phyloP scores from a whole-genome alignment of 345 rosid species.

The Cochlearia excelsa region DNA sequence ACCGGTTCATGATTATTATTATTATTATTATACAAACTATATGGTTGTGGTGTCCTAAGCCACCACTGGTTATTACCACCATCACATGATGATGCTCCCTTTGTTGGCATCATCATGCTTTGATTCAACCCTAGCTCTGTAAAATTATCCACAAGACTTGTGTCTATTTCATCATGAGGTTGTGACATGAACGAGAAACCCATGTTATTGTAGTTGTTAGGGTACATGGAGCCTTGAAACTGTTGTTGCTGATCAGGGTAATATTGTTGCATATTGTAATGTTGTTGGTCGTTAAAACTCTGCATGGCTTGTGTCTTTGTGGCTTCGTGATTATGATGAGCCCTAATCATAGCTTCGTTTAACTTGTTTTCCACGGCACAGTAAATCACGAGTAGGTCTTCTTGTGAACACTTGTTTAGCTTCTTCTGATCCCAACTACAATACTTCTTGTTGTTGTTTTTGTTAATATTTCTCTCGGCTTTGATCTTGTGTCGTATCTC shows the following conservation, averaged over 20 bases:
- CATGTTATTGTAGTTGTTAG: conserved; percentile 9
- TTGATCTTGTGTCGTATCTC: conserved; percentile 4
- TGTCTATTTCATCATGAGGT: conserved; percentile 23
- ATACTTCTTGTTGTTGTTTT: not conserved
- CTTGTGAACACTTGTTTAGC: conserved; percentile 33
- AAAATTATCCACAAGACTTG: conserved; percentile 15
- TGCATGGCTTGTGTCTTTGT: conserved; percentile 18
- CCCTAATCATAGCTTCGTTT: conserved; percentile 24
- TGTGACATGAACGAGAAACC: conserved; percentile 9
- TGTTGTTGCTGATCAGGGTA: conserved; percentile 24
- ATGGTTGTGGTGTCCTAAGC: too few relatives aligned
- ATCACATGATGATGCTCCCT: not conserved
- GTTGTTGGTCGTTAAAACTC: conserved; percentile 11
- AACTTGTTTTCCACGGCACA: conserved; percentile 29
- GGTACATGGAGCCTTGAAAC: conserved; percentile 9
- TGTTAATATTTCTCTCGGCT: conserved; percentile 8
- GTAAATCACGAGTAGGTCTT: conserved; percentile 25
- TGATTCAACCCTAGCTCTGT: conserved; percentile 5
- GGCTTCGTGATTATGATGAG: conserved; percentile 29
- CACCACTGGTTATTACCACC: too few relatives aligned
- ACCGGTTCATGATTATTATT: not conserved
- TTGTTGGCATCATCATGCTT: conserved; percentile 29
- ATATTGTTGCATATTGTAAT: conserved; percentile 18
- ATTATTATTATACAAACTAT: too few relatives aligned
- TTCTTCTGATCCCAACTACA: conserved; percentile 25